Evolutionary conservation across 768 basidiomycete genomes (phyloP), one percentile per base, ranked within the genome.

Genomic region (Rhodotorula paludigena): DNA sequence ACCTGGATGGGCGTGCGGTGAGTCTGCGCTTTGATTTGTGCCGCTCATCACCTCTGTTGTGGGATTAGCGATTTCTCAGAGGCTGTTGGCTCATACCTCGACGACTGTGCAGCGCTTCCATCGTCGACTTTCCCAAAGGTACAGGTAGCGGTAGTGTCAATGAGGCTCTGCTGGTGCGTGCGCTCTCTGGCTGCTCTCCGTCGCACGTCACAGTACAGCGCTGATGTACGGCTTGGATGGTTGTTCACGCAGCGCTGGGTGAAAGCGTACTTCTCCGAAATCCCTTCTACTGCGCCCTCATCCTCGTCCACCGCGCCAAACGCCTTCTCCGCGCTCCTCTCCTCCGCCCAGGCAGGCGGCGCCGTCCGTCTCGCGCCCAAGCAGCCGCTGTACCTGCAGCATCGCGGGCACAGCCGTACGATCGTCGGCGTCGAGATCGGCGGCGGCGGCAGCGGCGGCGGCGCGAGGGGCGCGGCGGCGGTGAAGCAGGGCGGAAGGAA

Each of bases 371-470:
- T 64, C 36, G 44, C 47, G n/a, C 32, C 12, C 10, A 57, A 63
- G 18, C 67, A 73, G 53, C 75, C 75, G 14, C 54, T 76, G 11
- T 74, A 74, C 41, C 72, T 76, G 2, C 75, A 76, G 59, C 74
- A 76, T 57, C 48, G 64, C 35, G 75, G 75, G 0, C 75, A 76
- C 55, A 68, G 66, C 20, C 49, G 74, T 0, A 71, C 70, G 18
- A 58, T 76, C 54, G 64, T 76, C 21, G 75, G 75, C 1, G 42
- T 75, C 36, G 74, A 75, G 36, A 14, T 39, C 16, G 60, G 55
- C 9, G n/a, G 8, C 9, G 45, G 33, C 1, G 39, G 28, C 36
- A 38, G n/a, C 18, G 32, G 42, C 35, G 44, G 25, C 16, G 28
- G 28, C 3, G 25, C 21, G 35, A 45, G 4, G 49, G 41, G n/a